These are phyloP conservation scores for Rugosomyces carneus DNA, from an alignment of 1,284 basidiomycete genomes.

Conservation along the genomic window DNA sequence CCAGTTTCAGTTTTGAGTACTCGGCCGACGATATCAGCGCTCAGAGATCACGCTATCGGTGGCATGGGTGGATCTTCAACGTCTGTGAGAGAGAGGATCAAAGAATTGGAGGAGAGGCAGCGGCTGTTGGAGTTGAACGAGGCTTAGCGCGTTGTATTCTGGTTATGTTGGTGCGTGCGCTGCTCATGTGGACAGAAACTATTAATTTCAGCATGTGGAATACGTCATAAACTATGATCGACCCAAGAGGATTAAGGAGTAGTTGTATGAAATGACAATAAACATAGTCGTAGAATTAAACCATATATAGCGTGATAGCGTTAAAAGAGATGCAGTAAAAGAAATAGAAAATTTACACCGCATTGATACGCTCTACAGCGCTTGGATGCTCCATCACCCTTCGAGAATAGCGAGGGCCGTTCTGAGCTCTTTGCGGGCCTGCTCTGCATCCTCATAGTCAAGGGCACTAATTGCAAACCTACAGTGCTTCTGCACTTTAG, in stretches of 20 bases:
- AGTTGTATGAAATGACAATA: background rate
- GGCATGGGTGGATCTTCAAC: constrained; percentile 10
- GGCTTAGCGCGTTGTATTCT: background rate
- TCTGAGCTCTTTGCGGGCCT: constrained; percentile 75
- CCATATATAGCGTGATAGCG: too few relatives aligned
- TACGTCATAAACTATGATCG: background rate
- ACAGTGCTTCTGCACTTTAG: constrained; percentile 84
- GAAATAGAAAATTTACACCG: background rate
- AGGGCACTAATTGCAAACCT: constrained; percentile 86
- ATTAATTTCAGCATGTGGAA: background rate
- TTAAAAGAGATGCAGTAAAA: too few relatives aligned
- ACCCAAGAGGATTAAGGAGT: background rate
- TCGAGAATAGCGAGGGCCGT: constrained; percentile 73
- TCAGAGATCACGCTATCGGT: background rate
- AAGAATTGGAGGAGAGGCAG: constrained; percentile 27
- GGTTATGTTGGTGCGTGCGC: background rate
- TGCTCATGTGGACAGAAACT: background rate
- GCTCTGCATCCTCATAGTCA: constrained; percentile 87
- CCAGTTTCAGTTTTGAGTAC: background rate
- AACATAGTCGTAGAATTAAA: background rate
- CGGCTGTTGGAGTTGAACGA: constrained; percentile 10
- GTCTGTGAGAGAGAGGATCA: constrained; percentile 29
- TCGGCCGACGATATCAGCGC: constrained; percentile 6
- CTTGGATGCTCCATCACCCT: constrained; percentile 13
- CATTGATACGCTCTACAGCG: background rate